Evolutionary conservation across 495 filamentous ascomycete genomes (phyloP).

Genomic region (Lophiostoma macrostomum): DNA sequence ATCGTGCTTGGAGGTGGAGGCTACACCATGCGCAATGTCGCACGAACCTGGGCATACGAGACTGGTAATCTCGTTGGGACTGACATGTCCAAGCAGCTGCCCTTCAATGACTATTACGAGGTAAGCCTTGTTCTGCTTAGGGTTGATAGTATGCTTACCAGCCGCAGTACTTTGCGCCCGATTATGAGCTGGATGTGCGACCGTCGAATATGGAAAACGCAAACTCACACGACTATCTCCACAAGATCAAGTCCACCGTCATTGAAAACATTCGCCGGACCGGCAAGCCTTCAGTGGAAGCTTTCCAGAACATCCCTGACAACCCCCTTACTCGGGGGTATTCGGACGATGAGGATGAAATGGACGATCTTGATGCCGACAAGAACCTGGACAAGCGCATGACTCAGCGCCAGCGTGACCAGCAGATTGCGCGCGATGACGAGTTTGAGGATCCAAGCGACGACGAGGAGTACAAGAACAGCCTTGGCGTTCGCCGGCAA

Average conservation of each 20-base stretch:
- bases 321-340: slow-evolving; percentile 56
- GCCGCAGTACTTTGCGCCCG: slow-evolving; percentile 88
- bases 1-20: slow-evolving; percentile 92
- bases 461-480: slow-evolving; percentile 76
- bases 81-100: slow-evolving; percentile 74
- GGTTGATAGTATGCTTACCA: slow-evolving; percentile 1
- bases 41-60: slow-evolving; percentile 95
- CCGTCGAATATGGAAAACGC: slow-evolving; percentile 99
- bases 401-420: slow-evolving; percentile 81
- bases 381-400: slow-evolving; percentile 80
- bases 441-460: slow-evolving; percentile 59
- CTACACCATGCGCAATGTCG: slow-evolving; percentile 98
- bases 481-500: slow-evolving; percentile 67
- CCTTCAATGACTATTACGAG: slow-evolving; percentile 98
- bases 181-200: slow-evolving; percentile 92
- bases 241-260: slow-evolving; percentile 90
- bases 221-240: slow-evolving; percentile 88
- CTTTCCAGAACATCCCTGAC: slow-evolving; percentile 85
- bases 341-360: slow-evolving; percentile 82
- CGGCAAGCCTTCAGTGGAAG: slow-evolving; percentile 87
- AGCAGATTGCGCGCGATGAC: slow-evolving; percentile 49
- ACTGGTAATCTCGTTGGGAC: slow-evolving; percentile 86
- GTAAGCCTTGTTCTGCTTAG: slow-evolving; percentile 50
- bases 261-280: slow-evolving; percentile 92
- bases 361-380: slow-evolving; percentile 88